Conservation (phyloP, 192 early-diverging fungal species). For the Podila minutissima region DNA sequence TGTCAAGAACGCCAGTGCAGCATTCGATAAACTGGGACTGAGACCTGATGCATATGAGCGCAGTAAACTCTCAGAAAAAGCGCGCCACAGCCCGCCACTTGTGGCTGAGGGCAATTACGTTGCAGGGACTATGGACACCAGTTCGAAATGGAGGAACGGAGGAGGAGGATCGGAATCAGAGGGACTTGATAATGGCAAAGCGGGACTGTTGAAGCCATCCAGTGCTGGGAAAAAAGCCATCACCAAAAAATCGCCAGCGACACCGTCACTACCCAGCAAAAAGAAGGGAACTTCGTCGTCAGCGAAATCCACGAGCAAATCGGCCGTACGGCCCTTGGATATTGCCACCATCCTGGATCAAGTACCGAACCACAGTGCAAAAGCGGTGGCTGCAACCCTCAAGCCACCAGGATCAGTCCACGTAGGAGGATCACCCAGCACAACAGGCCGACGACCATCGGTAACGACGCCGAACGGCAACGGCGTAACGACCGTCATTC, state of each 20-base stretch:
- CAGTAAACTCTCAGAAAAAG: constrained; percentile 36
- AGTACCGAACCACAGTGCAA: constrained; percentile 27
- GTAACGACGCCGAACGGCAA: constrained; percentile 9
- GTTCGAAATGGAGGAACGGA: constrained; percentile 28
- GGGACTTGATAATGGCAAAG: constrained; percentile 34
- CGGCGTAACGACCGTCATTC: background rate
- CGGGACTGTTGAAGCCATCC: constrained; percentile 19
- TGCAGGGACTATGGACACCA: constrained; percentile 12
- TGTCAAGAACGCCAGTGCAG: constrained; percentile 52
- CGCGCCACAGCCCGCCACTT: constrained; percentile 27
- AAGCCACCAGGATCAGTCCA: constrained; percentile 2
- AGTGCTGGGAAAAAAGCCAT: constrained; percentile 24
- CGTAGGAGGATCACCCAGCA: constrained; percentile 19
- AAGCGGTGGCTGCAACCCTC: constrained; percentile 12
- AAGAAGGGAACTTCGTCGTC: constrained; percentile 10
- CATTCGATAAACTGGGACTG: constrained; percentile 63
- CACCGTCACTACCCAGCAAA: constrained; percentile 4
- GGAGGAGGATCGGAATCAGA: constrained; percentile 43
- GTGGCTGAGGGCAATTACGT: constrained; percentile 39
- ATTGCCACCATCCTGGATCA: constrained; percentile 28
- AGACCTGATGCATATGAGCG: constrained; percentile 59
- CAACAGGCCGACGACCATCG: constrained; percentile 29
- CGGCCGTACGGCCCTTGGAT: background rate
- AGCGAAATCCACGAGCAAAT: constrained; percentile 10
- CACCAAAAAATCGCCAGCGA: constrained; percentile 21